These are phyloP conservation scores for Tuber indicum DNA, from an alignment of 495 filamentous ascomycete species.

Conservation along the genomic window DNA sequence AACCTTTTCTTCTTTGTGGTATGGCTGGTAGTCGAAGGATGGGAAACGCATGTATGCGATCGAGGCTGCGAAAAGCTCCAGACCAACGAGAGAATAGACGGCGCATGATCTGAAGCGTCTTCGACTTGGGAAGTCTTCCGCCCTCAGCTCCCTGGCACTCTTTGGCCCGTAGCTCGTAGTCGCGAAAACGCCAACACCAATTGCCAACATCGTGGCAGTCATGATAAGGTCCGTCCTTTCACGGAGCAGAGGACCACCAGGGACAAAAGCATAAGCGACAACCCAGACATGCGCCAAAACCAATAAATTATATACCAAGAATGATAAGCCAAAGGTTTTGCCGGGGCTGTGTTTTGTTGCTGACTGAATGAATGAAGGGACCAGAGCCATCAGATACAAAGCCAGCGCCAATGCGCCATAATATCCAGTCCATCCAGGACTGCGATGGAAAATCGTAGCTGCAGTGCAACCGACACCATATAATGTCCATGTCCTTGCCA, in stretches of 20 bases:
- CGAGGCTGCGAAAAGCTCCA: constrained; percentile 64
- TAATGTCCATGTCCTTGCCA: constrained; percentile 72
- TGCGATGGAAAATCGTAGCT: constrained; percentile 64
- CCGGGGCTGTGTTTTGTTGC: constrained; percentile 69
- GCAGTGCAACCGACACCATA: constrained; percentile 72
- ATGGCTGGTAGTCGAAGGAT: constrained; percentile 79
- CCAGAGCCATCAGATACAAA: constrained; percentile 73
- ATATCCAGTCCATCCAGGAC: constrained; percentile 73
- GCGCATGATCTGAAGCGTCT: constrained; percentile 60
- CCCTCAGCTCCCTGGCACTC: constrained; percentile 41
- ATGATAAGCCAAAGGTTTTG: constrained; percentile 75
- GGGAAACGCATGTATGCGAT: constrained; percentile 93
- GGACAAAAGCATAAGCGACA: constrained; percentile 98
- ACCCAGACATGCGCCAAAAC: constrained; percentile 96
- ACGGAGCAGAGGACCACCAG: constrained; percentile 83
- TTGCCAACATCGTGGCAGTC: constrained; percentile 71
- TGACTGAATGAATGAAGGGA: constrained; percentile 66
- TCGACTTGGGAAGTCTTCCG: constrained; percentile 50
- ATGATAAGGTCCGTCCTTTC: constrained; percentile 96
- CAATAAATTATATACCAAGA: constrained; percentile 82
- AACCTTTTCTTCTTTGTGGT: constrained; percentile 78
- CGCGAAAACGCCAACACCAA: constrained; percentile 81
- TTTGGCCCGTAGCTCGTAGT: constrained; percentile 52
- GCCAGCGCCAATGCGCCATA: constrained; percentile 72
- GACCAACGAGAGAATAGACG: constrained; percentile 51